A percentile compares a stretch with the other conserved stretches of the same genome.
Conservation (phyloP, 306 rosid species). For the Senna siamea region DNA sequence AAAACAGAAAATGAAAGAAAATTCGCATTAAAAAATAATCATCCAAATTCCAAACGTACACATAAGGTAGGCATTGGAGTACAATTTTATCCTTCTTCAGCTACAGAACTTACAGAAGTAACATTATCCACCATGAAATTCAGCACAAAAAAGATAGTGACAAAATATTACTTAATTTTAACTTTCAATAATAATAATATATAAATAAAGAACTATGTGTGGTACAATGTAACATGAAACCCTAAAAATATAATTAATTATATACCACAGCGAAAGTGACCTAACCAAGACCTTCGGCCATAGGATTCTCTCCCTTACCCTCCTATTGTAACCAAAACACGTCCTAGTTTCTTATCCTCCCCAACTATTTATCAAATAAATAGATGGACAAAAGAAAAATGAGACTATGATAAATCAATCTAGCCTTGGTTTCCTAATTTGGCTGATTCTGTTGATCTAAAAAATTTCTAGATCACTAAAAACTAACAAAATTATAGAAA, state of each 20-base stretch:
- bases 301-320: no score
- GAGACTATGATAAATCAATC: neutral
- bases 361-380: neutral
- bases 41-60: no score
- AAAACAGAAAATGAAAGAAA: neutral
- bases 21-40: no score
- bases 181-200: neutral
- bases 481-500: constrained; percentile 10
- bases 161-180: neutral
- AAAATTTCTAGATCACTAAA: neutral
- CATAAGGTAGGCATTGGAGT: no score
- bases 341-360: neutral
- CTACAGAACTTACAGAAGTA: no score
- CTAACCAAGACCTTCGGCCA: neutral
- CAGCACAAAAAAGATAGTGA: no score
- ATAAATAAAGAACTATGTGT: neutral
- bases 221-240: neutral
- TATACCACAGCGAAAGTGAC: neutral
- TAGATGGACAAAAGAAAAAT: neutral
- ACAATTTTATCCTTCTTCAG: no score
- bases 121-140: no score
- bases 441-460: neutral
- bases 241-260: neutral
- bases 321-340: no score
- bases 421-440: constrained; percentile 22